Evolutionary conservation across 2,329 filamentous ascomycete genomes (phyloP).

Genomic region (Sarocladium strictum): DNA sequence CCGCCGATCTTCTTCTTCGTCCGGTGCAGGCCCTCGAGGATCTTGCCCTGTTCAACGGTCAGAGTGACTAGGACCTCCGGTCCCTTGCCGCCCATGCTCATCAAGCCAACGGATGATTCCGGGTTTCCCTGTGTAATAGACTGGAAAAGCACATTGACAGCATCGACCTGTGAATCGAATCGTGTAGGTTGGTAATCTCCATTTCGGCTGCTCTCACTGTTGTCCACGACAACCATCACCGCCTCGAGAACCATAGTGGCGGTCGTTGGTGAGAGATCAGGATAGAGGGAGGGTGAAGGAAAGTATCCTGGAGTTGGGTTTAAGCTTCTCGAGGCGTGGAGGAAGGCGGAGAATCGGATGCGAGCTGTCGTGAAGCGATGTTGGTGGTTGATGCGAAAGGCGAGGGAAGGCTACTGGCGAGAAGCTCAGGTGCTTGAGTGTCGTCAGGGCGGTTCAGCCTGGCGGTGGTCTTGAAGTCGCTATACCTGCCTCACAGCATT

Average conservation of each 20-base stretch:
- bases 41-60: conserved; percentile 93
- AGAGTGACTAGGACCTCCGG: conserved; percentile 95
- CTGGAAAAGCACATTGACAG: conserved; percentile 91
- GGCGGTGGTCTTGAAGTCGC: conserved; percentile 13
- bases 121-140: conserved; percentile 93
- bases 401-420: conserved; percentile 18
- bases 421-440: conserved; percentile 20
- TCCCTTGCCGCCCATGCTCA: conserved; percentile 98
- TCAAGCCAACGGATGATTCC: conserved; percentile 92
- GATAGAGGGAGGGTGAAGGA: background rate
- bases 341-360: background rate
- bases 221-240: conserved; percentile 99
- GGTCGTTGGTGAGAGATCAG: conserved; percentile 18
- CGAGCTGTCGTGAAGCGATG: background rate
- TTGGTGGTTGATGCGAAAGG: conserved; percentile 10
- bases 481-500: background rate
- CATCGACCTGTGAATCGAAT: conserved; percentile 94
- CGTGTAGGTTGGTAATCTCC: conserved; percentile 87
- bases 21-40: conserved; percentile 84
- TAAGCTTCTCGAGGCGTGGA: background rate
- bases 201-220: conserved; percentile 97
- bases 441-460: conserved; percentile 44
- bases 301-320: background rate
- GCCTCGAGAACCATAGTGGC: conserved; percentile 95
- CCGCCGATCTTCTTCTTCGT: conserved; percentile 90